Conservation (phyloP, 257 asterid species). For the Solanum peruvianum region DNA sequence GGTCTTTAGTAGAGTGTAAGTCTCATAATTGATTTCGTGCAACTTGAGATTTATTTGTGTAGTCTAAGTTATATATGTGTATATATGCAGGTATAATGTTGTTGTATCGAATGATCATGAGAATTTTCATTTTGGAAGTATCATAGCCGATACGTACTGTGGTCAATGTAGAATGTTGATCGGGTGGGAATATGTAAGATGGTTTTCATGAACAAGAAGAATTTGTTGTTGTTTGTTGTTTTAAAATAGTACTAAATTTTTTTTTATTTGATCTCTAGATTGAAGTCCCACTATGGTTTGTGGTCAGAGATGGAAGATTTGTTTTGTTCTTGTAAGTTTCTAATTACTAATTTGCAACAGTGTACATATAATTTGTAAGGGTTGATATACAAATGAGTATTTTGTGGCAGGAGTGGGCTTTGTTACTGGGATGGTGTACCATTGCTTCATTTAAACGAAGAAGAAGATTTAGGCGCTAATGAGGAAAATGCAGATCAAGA, state of each 20-base stretch:
- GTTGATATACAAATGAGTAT: not conserved
- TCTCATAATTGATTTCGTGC: not conserved
- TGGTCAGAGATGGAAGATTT: not conserved
- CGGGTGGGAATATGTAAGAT: not conserved
- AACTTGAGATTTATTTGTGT: not conserved
- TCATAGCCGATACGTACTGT: not conserved
- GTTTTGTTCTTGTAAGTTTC: not conserved
- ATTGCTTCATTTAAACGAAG: not conserved
- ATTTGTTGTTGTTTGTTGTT: not conserved
- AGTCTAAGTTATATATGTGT: not conserved
- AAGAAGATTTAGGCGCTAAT: not conserved
- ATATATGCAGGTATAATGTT: not conserved
- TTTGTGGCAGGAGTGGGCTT: not conserved
- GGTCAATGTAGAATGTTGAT: not conserved
- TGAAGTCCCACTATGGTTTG: not conserved
- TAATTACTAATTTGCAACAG: not conserved
- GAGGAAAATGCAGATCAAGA: too few relatives aligned
- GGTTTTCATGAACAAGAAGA: not conserved
- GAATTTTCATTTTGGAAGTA: not conserved
- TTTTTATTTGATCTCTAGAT: not conserved
- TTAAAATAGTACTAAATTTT: too few relatives aligned
- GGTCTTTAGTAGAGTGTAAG: not conserved
- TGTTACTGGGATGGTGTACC: not conserved
- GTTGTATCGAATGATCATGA: not conserved
- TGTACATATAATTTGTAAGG: not conserved